Conservation (phyloP, 2,329 filamentous ascomycete genomes). For the Dactylonectria estremocensis region DNA sequence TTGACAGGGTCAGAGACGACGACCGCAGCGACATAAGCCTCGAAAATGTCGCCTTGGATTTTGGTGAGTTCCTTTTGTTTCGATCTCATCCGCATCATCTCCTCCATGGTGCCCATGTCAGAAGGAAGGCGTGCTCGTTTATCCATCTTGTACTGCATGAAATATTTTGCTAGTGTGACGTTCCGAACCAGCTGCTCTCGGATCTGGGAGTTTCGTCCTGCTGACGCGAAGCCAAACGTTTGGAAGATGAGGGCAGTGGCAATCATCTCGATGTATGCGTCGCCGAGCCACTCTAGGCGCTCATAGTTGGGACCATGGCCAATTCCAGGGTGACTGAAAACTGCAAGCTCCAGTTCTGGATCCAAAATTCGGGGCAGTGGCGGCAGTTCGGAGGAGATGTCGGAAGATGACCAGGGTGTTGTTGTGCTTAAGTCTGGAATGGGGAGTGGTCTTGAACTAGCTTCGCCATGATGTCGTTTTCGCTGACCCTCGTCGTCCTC, state of each 20-base stretch:
- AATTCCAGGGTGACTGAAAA: slow-evolving; percentile 77
- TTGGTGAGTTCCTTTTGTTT: slow-evolving; percentile 75
- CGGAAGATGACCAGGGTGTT: slow-evolving; percentile 65
- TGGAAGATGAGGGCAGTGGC: slow-evolving; percentile 82
- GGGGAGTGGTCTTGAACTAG: slow-evolving; percentile 22
- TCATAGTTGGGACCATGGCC: slow-evolving; percentile 73
- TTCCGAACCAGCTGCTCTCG: slow-evolving; percentile 88
- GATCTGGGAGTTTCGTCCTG: slow-evolving; percentile 81
- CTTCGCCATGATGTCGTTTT: slow-evolving; percentile 39
- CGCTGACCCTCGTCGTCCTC: slow-evolving; percentile 23
- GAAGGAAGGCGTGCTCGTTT: slow-evolving; percentile 71
- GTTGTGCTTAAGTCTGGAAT: slow-evolving; percentile 30
- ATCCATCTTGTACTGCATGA: slow-evolving; percentile 79
- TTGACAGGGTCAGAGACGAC: slow-evolving; percentile 76
- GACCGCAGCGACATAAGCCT: slow-evolving; percentile 88
- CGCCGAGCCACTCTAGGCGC: slow-evolving; percentile 88
- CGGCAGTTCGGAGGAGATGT: slow-evolving; percentile 66
- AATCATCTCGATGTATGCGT: slow-evolving; percentile 86
- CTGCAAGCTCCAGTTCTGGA: slow-evolving; percentile 70
- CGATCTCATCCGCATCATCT: slow-evolving; percentile 46
- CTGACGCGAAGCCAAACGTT: slow-evolving; percentile 75
- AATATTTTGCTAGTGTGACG: slow-evolving; percentile 79
- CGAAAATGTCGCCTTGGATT: slow-evolving; percentile 88
- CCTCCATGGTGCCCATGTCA: slow-evolving; percentile 54
- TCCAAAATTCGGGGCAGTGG: slow-evolving; percentile 75